Conservation (phyloP, 2,329 filamentous ascomycete genomes). For the Ascosphaera apis region DNA sequence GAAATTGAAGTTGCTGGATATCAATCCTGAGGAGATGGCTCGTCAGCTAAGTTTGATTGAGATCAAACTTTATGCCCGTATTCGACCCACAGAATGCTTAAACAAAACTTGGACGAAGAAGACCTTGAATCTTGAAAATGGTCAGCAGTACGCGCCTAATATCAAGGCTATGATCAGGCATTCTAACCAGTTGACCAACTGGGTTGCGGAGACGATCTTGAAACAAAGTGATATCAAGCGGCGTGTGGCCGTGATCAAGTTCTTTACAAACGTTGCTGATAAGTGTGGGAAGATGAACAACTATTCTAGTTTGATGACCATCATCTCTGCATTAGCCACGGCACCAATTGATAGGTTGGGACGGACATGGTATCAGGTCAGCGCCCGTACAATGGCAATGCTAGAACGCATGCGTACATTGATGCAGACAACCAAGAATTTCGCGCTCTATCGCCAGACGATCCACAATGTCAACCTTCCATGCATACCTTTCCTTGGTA, state of each 20-base stretch:
- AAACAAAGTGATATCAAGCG: conserved; percentile 89
- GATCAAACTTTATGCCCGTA: conserved; percentile 81
- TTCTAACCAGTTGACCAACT: conserved; percentile 97
- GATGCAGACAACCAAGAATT: conserved; percentile 97
- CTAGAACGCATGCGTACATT: conserved; percentile 80
- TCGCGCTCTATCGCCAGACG: conserved; percentile 84
- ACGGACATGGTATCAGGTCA: conserved; percentile 85
- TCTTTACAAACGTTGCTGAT: conserved; percentile 90
- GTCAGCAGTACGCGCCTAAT: conserved; percentile 71
- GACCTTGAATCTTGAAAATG: conserved; percentile 41
- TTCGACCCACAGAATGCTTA: conserved; percentile 83
- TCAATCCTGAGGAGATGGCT: conserved; percentile 91
- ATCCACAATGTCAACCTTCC: conserved; percentile 84
- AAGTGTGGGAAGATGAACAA: conserved; percentile 91
- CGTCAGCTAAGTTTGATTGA: conserved; percentile 93
- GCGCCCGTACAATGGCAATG: conserved; percentile 54
- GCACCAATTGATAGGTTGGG: conserved; percentile 85
- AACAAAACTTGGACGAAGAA: conserved; percentile 99
- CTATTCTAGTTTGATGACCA: conserved; percentile 90
- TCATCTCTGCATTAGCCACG: conserved; percentile 85
- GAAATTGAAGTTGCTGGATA: conserved; percentile 95
- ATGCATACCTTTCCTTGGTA: conserved; percentile 94
- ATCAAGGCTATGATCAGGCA: conserved; percentile 92
- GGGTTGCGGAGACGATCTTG: conserved; percentile 98
- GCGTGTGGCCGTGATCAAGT: conserved; percentile 90